These are phyloP conservation scores for Scopulariopsis brevicaulis DNA, from an alignment of 2,329 filamentous ascomycete genomes.

Conservation along the genomic window DNA sequence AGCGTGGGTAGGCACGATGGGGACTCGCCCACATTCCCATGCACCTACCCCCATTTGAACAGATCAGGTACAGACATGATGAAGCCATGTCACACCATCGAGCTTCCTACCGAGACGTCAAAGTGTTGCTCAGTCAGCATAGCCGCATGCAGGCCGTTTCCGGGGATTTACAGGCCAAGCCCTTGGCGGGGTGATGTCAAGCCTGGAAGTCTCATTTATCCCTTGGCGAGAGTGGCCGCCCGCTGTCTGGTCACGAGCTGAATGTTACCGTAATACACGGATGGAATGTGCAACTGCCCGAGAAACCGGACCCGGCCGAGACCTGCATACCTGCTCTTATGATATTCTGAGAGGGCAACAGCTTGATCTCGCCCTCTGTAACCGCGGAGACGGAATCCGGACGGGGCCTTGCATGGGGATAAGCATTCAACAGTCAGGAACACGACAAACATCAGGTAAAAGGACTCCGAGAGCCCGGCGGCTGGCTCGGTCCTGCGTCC, in stretches of 20 bases:
- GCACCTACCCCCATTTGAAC: no score
- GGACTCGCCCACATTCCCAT: no score
- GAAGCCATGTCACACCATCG: neutral
- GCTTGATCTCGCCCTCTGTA: no score
- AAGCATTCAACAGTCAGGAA: no score
- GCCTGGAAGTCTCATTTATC: neutral
- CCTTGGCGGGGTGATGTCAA: neutral
- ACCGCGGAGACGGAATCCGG: no score
- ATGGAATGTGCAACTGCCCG: neutral
- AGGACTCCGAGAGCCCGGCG: neutral
- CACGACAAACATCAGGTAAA: neutral
- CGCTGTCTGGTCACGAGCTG: neutral
- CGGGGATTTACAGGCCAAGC: neutral
- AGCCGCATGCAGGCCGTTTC: neutral
- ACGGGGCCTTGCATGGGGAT: no score
- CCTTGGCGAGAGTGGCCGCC: neutral
- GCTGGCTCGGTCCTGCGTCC: neutral
- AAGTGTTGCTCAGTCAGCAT: neutral
- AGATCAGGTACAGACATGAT: neutral
- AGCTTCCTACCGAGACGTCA: neutral
- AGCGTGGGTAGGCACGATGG: no score
- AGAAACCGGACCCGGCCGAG: neutral
- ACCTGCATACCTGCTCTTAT: neutral
- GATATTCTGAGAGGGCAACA: no score
- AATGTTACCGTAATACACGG: neutral